Conservation (phyloP, 1,284 basidiomycete genomes). For the Cutaneotrichosporon sp. region DNA sequence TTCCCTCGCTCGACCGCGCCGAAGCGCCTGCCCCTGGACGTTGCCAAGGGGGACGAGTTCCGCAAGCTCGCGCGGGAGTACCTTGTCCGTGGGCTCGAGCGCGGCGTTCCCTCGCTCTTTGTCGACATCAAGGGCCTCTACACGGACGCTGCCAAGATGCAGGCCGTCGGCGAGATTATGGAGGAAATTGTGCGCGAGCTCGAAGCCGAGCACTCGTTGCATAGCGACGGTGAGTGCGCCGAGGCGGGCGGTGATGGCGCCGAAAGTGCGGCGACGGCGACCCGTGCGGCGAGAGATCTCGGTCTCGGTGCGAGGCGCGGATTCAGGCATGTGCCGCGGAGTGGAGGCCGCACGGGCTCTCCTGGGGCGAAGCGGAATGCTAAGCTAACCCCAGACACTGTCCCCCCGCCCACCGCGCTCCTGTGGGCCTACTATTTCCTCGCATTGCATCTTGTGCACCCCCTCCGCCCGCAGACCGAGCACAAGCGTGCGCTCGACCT, state of each 20-base stretch:
- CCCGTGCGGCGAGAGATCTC: no score
- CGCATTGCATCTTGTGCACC: slow-evolving; percentile 82
- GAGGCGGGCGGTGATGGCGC: no score
- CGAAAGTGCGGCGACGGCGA: no score
- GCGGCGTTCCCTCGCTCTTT: slow-evolving; percentile 93
- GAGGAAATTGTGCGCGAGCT: slow-evolving; percentile 58
- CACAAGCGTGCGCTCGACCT: slow-evolving; percentile 64
- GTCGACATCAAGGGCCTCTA: slow-evolving; percentile 90
- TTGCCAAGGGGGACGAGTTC: slow-evolving; percentile 70
- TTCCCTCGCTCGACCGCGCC: slow-evolving; percentile 73
- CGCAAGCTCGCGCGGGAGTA: slow-evolving; percentile 68
- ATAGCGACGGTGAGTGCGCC: slow-evolving; percentile 41
- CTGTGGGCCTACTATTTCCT: slow-evolving; percentile 97
- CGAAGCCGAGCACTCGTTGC: slow-evolving; percentile 48
- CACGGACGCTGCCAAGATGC: slow-evolving; percentile 63
- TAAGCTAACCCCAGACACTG: slow-evolving; percentile 34
- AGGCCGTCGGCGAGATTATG: slow-evolving; percentile 70
- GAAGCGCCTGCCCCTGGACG: slow-evolving; percentile 67
- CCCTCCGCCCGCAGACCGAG: slow-evolving; percentile 55
- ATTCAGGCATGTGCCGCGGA: no score
- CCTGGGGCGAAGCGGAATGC: neutral
- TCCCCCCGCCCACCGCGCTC: slow-evolving; percentile 76
- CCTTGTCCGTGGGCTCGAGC: slow-evolving; percentile 69
- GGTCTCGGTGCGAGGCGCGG: no score
- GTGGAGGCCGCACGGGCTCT: neutral